Evolutionary conservation across 2,329 filamentous ascomycete genomes (phyloP).

Genomic region (Colletotrichum lupini): DNA sequence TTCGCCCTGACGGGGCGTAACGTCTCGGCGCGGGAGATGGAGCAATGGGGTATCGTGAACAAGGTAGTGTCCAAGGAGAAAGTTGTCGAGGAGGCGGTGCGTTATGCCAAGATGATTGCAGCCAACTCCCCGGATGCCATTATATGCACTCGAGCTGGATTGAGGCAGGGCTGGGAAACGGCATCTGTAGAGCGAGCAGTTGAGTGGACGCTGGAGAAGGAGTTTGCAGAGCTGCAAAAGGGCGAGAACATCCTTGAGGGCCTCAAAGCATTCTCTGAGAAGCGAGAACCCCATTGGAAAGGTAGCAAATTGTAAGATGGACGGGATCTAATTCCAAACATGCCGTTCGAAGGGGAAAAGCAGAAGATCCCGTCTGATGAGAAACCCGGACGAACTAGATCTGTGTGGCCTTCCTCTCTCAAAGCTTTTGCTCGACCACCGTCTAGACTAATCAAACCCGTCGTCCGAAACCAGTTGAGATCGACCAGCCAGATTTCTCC

Average conservation of each 20-base stretch:
- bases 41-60: slow-evolving; percentile 40
- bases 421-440: background rate
- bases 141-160: slow-evolving; percentile 51
- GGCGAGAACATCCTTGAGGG: slow-evolving; percentile 45
- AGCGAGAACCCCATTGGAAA: slow-evolving; percentile 43
- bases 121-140: slow-evolving; percentile 47
- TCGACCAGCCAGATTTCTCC: background rate
- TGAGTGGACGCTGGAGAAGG: slow-evolving; percentile 41
- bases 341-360: background rate
- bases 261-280: slow-evolving; percentile 43
- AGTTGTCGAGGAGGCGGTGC: slow-evolving; percentile 37
- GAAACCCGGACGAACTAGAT: background rate
- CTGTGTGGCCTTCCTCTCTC: background rate
- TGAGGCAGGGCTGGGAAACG: slow-evolving; percentile 52
- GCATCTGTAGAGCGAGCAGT: slow-evolving; percentile 51
- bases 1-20: slow-evolving; percentile 40
- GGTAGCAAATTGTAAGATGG: slow-evolving; percentile 40
- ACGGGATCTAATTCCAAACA: background rate
- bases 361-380: background rate
- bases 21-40: slow-evolving; percentile 39
- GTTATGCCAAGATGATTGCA: slow-evolving; percentile 32
- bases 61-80: slow-evolving; percentile 33
- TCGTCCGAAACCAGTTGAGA: slow-evolving; percentile 5
- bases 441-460: too few species aligned
- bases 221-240: slow-evolving; percentile 44